Base-by-base conservation (phyloP, 345 rosid genomes). In the Adansonia digitata region DNA sequence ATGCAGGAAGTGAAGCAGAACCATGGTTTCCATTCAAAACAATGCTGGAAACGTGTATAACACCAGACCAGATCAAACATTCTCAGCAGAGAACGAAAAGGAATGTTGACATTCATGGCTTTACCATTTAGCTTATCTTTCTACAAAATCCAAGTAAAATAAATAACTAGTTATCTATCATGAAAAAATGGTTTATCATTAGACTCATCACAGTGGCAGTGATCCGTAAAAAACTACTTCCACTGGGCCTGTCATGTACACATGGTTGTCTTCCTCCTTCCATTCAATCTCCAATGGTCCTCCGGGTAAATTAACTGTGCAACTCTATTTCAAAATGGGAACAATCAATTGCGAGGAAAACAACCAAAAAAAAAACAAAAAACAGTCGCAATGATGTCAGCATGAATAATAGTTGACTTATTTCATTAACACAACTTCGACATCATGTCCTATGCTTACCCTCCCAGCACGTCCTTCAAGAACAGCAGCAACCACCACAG, bases 231-330 rank as follows among this genome's bases (percentile, higher is more conserved):
- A 94, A 75, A 87, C 98, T 27, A 80, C 85, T 87, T 95, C 96
- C 5, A 98, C 99, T 9, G 99, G 99, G 80, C 99, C 99, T 0
- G 96, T 93, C 98, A 91, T 93, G 86, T 90, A 89, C 24, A 90
- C 81, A 60, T 84, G 99, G 81, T 93, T 93, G 88, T 95, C 92
- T 75, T 84, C 85, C 69, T 90, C 88, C 71, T 83, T 87, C 99
- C 99, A 95, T 75, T 93, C 99, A 46, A 95, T 95, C 80, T 90
- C 91, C 81, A 91, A 78, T 5, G 98, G 97, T 10, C 99, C 94
- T 27, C 99, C 98, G 0, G 98, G 98, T 71, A 93, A 83, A 77
- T 89, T 97, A 56, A 93, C 99, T 0, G 81, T 91, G 87, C 98
- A 95, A 20, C 65, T 87, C 99, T 95, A 84, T 71, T 81, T 55